phyloP scores from a whole-genome alignment of 169 alveolate species.

The Cyclospora cayetanensis region DNA sequence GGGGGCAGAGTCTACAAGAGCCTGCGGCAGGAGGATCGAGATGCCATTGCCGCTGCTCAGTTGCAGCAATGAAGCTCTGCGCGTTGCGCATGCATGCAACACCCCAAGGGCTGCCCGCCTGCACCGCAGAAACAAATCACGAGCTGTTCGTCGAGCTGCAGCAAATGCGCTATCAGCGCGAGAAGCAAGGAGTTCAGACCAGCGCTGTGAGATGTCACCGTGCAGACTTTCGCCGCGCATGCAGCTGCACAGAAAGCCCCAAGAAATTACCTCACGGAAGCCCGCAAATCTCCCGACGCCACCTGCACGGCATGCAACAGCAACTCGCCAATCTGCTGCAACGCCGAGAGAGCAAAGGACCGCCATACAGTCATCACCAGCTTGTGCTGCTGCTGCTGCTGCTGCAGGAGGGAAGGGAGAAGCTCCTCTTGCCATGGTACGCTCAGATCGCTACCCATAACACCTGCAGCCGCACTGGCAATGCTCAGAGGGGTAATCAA shows the following conservation, averaged over 20 bases:
- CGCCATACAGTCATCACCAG: slow-evolving; percentile 17
- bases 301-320: slow-evolving; percentile 40
- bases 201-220: too few species aligned
- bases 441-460: background rate
- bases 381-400: slow-evolving; percentile 57
- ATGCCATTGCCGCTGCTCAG: slow-evolving; percentile 22
- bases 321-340: slow-evolving; percentile 56
- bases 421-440: too few species aligned
- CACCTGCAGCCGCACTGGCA: slow-evolving; percentile 17
- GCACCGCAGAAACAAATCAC: background rate
- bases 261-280: slow-evolving; percentile 27
- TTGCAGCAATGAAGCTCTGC: slow-evolving; percentile 59
- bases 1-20: slow-evolving; percentile 48
- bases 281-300: slow-evolving; percentile 30
- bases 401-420: slow-evolving; percentile 10
- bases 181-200: background rate
- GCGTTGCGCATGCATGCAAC: slow-evolving; percentile 35
- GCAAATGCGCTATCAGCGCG: background rate
- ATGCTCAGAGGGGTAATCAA: slow-evolving; percentile 35
- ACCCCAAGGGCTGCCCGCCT: slow-evolving; percentile 52
- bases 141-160: background rate
- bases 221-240: too few species aligned
- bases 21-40: slow-evolving; percentile 44
- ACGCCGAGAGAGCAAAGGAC: slow-evolving; percentile 49
- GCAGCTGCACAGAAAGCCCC: background rate